Conservation (phyloP, 495 filamentous ascomycete species). For the Chaetomidium leptoderma region DNA sequence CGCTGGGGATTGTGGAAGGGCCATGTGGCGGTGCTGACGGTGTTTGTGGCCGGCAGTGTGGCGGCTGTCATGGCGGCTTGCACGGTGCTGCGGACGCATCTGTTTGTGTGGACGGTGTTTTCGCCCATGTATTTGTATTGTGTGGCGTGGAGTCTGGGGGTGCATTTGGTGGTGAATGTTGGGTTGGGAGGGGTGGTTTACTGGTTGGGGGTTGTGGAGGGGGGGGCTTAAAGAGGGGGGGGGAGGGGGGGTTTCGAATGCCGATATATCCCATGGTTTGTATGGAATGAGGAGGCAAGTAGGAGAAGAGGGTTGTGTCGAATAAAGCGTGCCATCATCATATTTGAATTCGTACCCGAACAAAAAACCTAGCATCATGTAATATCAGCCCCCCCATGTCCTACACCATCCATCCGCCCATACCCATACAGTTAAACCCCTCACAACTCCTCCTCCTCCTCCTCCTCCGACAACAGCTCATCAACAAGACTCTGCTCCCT, state of each 20-base stretch:
- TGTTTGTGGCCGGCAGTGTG: slow-evolving; percentile 57
- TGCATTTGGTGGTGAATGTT: slow-evolving; percentile 70
- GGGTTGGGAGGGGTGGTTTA: slow-evolving; percentile 53
- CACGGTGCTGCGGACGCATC: slow-evolving; percentile 73
- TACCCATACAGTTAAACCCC: not conserved
- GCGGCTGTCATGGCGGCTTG: slow-evolving; percentile 84
- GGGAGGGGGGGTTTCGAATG: too few relatives aligned
- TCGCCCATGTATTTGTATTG: slow-evolving; percentile 92
- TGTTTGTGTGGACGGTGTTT: slow-evolving; percentile 99
- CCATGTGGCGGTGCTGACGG: slow-evolving; percentile 59
- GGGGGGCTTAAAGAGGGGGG: too few relatives aligned
- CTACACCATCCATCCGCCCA: not conserved
- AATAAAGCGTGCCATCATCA: not conserved
- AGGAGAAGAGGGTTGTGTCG: too few relatives aligned
- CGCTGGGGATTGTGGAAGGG: slow-evolving; percentile 33
- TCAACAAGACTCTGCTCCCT: slow-evolving; percentile 30
- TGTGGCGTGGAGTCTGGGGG: slow-evolving; percentile 79
- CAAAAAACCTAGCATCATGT: too few relatives aligned
- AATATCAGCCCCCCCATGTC: not conserved
- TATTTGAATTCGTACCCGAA: not conserved
- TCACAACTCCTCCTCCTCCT: slow-evolving; percentile 28
- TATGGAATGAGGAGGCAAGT: too few relatives aligned
- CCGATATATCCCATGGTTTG: too few relatives aligned
- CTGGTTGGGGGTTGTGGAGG: slow-evolving; percentile 40
- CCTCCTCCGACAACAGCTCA: slow-evolving; percentile 46